Percentiles rank a stretch among this genome's conserved stretches.
Conservation (phyloP, 257 asterid genomes). For the Gentiana macrophylla region DNA sequence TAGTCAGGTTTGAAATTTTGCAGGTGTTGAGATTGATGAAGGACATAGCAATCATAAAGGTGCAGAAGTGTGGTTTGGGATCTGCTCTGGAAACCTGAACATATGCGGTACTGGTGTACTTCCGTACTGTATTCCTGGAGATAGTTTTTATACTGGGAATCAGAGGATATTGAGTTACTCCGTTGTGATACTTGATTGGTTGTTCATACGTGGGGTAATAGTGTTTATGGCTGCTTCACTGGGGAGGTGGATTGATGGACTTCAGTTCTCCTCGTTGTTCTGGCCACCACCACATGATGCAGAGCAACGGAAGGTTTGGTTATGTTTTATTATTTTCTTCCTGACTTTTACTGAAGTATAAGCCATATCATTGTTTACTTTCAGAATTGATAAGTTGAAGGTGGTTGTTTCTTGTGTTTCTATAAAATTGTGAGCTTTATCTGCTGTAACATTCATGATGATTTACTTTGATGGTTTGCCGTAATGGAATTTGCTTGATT, state of each 20-base stretch:
- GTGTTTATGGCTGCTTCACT: slow-evolving; percentile 53
- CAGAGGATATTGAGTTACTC: slow-evolving; percentile 45
- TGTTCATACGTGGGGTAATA: slow-evolving; percentile 26
- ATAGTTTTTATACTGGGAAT: slow-evolving; percentile 12
- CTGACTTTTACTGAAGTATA: not conserved
- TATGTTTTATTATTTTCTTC: not conserved
- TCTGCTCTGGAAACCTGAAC: slow-evolving; percentile 2
- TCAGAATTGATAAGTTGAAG: too few relatives aligned
- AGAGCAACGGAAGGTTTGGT: slow-evolving; percentile 71
- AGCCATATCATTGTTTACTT: too few relatives aligned
- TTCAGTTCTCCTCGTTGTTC: slow-evolving; percentile 86
- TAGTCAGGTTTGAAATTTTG: slow-evolving; percentile 2
- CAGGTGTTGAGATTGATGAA: slow-evolving; percentile 2
- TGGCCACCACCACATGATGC: slow-evolving; percentile 91
- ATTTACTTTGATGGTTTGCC: too few relatives aligned
- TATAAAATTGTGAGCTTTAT: too few relatives aligned
- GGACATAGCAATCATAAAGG: not conserved
- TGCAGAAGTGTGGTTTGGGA: slow-evolving; percentile 4
- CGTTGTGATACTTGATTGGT: slow-evolving; percentile 49
- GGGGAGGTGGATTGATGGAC: slow-evolving; percentile 85
- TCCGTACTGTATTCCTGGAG: slow-evolving; percentile 15
- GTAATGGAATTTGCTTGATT: too few relatives aligned
- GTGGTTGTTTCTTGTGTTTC: too few relatives aligned
- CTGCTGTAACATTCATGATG: too few relatives aligned
- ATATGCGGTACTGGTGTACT: slow-evolving; percentile 2